Conservation (phyloP, 2,329 filamentous ascomycete genomes). For the Uncinocarpus reesii region DNA sequence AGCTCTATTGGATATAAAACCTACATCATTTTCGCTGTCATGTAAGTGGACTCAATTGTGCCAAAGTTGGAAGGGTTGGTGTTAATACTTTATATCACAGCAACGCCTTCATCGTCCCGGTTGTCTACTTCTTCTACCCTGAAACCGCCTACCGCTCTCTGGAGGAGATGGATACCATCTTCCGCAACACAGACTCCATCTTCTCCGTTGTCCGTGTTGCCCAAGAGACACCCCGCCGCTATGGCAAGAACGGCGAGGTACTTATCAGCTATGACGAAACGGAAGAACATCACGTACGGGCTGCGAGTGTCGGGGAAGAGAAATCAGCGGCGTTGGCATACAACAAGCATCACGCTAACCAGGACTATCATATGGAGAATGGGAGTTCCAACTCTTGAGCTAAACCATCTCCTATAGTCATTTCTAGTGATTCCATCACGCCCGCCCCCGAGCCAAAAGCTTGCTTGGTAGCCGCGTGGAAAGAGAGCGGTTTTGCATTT, state of each 20-base stretch:
- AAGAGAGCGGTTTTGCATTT: too few relatives aligned
- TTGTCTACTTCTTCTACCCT: conserved; percentile 52
- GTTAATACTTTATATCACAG: conserved; percentile 19
- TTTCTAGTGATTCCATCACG: too few relatives aligned
- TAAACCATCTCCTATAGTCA: too few relatives aligned
- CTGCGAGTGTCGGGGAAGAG: conserved; percentile 3
- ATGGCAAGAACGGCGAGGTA: conserved; percentile 49
- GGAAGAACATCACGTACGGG: conserved; percentile 33
- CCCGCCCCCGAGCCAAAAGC: too few relatives aligned
- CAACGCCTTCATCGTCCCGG: conserved; percentile 47
- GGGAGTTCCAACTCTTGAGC: neutral
- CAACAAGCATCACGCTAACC: neutral
- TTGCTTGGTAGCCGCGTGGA: too few relatives aligned
- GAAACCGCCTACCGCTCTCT: conserved; percentile 51
- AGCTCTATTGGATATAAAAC: conserved; percentile 46
- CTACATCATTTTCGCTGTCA: conserved; percentile 49
- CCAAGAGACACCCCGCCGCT: conserved; percentile 44
- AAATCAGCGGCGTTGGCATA: neutral
- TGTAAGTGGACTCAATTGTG: conserved; percentile 27
- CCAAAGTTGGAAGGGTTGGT: neutral
- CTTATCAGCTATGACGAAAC: conserved; percentile 44
- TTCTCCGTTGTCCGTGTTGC: conserved; percentile 44
- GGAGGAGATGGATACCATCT: conserved; percentile 61
- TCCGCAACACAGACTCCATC: conserved; percentile 44
- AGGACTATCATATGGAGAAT: neutral